Evolutionary conservation across 2,329 filamentous ascomycete species (phyloP).

Genomic region (Pseudocercospora vitis): DNA sequence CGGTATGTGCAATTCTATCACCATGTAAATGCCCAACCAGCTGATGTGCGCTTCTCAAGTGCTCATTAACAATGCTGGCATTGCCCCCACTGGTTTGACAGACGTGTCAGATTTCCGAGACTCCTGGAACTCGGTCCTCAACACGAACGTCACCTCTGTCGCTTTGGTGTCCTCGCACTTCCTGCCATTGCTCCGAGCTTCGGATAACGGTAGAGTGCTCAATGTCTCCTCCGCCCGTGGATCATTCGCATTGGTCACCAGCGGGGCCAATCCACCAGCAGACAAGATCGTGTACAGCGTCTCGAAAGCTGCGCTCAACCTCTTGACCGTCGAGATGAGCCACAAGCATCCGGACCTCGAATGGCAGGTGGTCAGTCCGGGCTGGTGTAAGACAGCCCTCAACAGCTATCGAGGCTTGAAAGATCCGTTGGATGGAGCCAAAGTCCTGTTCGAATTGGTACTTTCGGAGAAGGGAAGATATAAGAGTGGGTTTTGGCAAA

Average conservation of each 20-base stretch:
- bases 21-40: too few species aligned
- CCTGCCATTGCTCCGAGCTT: constrained; percentile 34
- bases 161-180: constrained; percentile 39
- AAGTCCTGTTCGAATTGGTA: constrained; percentile 25
- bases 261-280: constrained; percentile 34
- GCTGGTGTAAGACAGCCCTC: constrained; percentile 31
- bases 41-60: constrained; percentile 27
- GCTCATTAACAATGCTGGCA: constrained; percentile 45
- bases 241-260: constrained; percentile 27
- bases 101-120: constrained; percentile 4
- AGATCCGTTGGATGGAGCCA: constrained; percentile 29
- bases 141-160: constrained; percentile 48
- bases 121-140: not conserved
- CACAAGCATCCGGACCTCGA: constrained; percentile 18
- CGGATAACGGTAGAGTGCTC: constrained; percentile 34
- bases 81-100: constrained; percentile 33
- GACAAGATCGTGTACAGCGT: constrained; percentile 30
- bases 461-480: constrained; percentile 19
- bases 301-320: constrained; percentile 30
- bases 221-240: constrained; percentile 39
- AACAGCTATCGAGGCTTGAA: constrained; percentile 29
- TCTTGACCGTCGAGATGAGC: constrained; percentile 29
- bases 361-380: constrained; percentile 27
- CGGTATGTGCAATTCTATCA: constrained; percentile 14
- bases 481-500: constrained; percentile 28